Percentiles rank a stretch among this genome's conserved stretches.
Evolutionary conservation across 306 rosid species (phyloP).

Genomic region (Hippophae rhamnoides): DNA sequence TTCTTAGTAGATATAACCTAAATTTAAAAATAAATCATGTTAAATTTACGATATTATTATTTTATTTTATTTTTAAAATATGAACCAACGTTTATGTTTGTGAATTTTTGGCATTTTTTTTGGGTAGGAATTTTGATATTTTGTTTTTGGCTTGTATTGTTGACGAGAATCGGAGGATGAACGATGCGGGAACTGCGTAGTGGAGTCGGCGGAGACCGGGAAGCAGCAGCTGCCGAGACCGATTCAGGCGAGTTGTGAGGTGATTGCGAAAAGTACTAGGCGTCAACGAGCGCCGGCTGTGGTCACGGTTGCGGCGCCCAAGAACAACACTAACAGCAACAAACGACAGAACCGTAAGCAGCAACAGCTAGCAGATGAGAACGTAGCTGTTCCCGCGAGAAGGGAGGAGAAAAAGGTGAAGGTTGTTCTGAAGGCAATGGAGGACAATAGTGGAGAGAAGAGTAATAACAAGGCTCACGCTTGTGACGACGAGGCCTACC

Average conservation of each 20-base stretch:
- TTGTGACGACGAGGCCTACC: constrained; percentile 56
- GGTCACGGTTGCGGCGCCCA: constrained; percentile 17
- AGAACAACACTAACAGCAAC: constrained; percentile 17
- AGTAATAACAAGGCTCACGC: constrained; percentile 60
- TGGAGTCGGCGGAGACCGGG: constrained; percentile 83
- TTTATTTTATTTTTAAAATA: too few species aligned
- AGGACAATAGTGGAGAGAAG: constrained; percentile 45
- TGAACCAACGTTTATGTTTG: too few species aligned
- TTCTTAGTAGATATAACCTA: too few species aligned
- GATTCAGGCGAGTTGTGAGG: constrained; percentile 49
- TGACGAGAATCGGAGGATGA: constrained; percentile 78
- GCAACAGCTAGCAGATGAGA: constrained; percentile 37
- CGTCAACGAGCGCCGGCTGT: constrained; percentile 27
- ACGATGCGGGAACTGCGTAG: constrained; percentile 86
- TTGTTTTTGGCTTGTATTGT: not conserved
- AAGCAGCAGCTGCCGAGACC: constrained; percentile 33
- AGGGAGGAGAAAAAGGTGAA: constrained; percentile 28
- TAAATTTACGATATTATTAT: too few species aligned
- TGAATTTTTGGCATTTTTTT: too few species aligned
- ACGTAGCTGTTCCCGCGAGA: constrained; percentile 34
- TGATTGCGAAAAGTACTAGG: constrained; percentile 65
- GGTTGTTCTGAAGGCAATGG: constrained; percentile 57
- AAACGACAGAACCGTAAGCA: constrained; percentile 26
- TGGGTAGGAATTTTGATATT: not conserved
- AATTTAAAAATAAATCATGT: too few species aligned